These are phyloP conservation scores for Teratosphaeria nubilosa DNA, from an alignment of 2,329 filamentous ascomycete genomes.

Conservation along the genomic window DNA sequence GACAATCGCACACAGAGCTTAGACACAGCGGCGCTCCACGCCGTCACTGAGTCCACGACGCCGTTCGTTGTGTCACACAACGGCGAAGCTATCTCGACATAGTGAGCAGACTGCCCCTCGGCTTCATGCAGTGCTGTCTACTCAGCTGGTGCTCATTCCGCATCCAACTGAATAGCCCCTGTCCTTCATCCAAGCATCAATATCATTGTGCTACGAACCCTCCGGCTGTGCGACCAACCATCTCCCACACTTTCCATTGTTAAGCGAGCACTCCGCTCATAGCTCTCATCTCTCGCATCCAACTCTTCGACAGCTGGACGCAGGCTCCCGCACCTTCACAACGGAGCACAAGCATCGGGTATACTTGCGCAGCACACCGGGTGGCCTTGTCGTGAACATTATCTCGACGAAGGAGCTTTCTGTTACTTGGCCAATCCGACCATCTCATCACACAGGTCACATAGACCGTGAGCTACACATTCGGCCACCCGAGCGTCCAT, in stretches of 20 bases:
- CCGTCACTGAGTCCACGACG: neutral
- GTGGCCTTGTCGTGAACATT: neutral
- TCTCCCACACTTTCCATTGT: slow-evolving; percentile 12
- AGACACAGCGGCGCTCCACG: neutral
- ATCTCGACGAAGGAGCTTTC: neutral
- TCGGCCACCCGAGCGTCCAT: neutral
- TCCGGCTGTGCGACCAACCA: slow-evolving; percentile 23
- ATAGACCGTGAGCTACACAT: neutral
- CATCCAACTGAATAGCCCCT: neutral
- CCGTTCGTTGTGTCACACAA: slow-evolving; percentile 4
- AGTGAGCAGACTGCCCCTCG: slow-evolving; percentile 5
- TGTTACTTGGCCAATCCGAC: neutral
- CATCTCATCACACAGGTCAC: neutral
- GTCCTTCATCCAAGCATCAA: slow-evolving; percentile 10
- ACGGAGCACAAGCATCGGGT: neutral
- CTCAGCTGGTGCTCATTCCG: slow-evolving; percentile 7
- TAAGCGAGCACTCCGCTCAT: slow-evolving; percentile 10
- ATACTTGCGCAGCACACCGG: neutral
- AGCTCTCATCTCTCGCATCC: neutral
- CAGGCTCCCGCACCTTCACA: slow-evolving; percentile 1
- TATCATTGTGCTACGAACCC: slow-evolving; percentile 20
- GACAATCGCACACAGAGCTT: slow-evolving; percentile 1
- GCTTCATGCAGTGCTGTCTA: slow-evolving; percentile 8
- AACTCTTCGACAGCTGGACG: neutral
- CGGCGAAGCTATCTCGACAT: slow-evolving; percentile 5